phyloP scores from a whole-genome alignment of 352 stramenopile species.

The Phytophthora ohioensis region DNA sequence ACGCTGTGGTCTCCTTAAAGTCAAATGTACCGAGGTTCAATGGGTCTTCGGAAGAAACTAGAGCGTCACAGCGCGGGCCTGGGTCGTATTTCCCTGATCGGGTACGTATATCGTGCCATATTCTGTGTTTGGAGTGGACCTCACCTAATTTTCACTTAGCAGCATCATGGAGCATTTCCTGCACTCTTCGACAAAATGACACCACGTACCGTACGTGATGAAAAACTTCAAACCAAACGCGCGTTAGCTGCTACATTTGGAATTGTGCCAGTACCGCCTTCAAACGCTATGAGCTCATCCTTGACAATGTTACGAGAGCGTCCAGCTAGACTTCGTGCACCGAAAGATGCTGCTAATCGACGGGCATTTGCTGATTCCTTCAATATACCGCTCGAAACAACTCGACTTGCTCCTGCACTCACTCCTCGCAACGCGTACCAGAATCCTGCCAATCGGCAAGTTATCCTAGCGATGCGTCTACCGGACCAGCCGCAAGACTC shows the following conservation, averaged over 20 bases:
- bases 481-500: slow-evolving; percentile 7
- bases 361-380: background rate
- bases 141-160: background rate
- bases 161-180: slow-evolving; percentile 64
- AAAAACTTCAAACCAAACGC: slow-evolving; percentile 41
- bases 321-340: background rate
- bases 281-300: background rate
- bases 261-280: slow-evolving; percentile 21
- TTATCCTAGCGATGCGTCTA: slow-evolving; percentile 38
- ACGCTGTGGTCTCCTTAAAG: slow-evolving; percentile 46
- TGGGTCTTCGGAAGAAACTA: slow-evolving; percentile 9
- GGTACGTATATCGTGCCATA: slow-evolving; percentile 32
- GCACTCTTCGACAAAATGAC: slow-evolving; percentile 51
- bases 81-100: slow-evolving; percentile 57
- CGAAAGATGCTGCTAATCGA: background rate
- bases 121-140: background rate
- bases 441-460: slow-evolving; percentile 45
- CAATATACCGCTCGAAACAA: slow-evolving; percentile 26
- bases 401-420: slow-evolving; percentile 46
- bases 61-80: slow-evolving; percentile 35
- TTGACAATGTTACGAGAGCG: background rate
- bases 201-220: slow-evolving; percentile 22
- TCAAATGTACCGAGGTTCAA: slow-evolving; percentile 61
- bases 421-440: slow-evolving; percentile 62
- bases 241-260: slow-evolving; percentile 40